These are phyloP conservation scores for Paramyrothecium roridum DNA, from an alignment of 2,329 filamentous ascomycete genomes.

Conservation along the genomic window DNA sequence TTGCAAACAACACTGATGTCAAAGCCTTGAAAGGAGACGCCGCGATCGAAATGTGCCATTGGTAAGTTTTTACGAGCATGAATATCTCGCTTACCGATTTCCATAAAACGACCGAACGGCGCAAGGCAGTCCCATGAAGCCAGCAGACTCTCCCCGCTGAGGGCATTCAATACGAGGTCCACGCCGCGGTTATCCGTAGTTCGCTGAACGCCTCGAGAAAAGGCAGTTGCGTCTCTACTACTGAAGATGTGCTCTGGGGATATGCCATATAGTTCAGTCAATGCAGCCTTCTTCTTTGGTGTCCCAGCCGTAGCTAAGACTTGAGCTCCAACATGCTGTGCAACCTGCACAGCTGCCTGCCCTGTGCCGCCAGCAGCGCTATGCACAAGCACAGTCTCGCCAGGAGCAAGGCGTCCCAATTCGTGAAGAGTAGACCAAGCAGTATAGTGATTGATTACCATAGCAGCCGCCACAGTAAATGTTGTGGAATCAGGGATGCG, in stretches of 20 bases:
- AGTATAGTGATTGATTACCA: neutral
- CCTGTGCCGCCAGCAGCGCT: conserved; percentile 11
- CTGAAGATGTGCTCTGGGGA: conserved; percentile 24
- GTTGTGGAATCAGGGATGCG: too few relatives aligned
- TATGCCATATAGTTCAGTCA: conserved; percentile 22
- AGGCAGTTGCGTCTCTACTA: conserved; percentile 20
- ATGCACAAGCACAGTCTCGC: conserved; percentile 3
- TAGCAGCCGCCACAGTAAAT: too few relatives aligned
- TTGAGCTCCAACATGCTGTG: conserved; percentile 7
- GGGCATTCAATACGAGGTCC: conserved; percentile 29
- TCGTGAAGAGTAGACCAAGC: conserved; percentile 3
- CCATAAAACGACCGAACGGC: conserved; percentile 23
- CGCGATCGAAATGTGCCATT: neutral
- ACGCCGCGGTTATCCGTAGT: conserved; percentile 23
- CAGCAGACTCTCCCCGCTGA: conserved; percentile 24
- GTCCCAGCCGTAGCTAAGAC: conserved; percentile 26
- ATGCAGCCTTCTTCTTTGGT: conserved; percentile 25
- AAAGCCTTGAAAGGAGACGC: neutral
- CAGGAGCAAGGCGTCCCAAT: too few relatives aligned
- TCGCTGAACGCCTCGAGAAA: conserved; percentile 17
- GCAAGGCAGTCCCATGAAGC: conserved; percentile 29
- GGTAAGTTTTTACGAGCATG: neutral
- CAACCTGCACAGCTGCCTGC: conserved; percentile 9
- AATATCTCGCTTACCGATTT: conserved; percentile 4
- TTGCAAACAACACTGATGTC: neutral